Base-by-base conservation (phyloP, 495 filamentous ascomycete species). In the Trypethelium eluteriae region DNA sequence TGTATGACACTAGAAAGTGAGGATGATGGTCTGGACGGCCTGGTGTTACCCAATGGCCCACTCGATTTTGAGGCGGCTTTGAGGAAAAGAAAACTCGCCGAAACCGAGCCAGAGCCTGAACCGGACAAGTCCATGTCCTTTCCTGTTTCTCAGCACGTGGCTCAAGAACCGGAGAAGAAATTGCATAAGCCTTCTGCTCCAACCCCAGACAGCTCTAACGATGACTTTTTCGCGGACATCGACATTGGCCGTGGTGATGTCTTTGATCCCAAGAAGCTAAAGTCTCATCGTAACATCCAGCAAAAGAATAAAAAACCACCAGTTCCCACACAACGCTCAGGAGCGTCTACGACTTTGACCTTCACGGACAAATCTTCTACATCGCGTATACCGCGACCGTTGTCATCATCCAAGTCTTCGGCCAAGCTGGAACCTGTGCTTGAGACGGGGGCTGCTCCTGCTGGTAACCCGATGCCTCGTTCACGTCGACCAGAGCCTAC, bases 1-100 rank as follows among this genome's bases (percentile, higher is more conserved):
- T 94, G 89, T 66, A 81, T 95, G 67, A 96, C 92, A 4, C 83
- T 84, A n/a, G 94, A 96, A 76, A 97, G 93, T 73, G 94, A 97
- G 72, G 93, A 96, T 71, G 94, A 97, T 69, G 85, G 88, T 5
- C 81, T 97, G 53, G 88, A 93, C 67, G 93, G 93, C 35, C 81
- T 98, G 18, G 77, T 95, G 16, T 81, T 98, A 39, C 94, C 94
- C 0, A 83, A 84, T 63, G 93, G 91, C 12, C 92, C 89, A 41
- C 75, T 98, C 16, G 85, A 96, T 74, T 88, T 98, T 69, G 84
- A 83, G 44, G 86, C 88, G 47, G 84, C 88, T 38, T 79, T 98
- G 36, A 85, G 89, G 66, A 88, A 86, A 74, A 83, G 88, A 38
- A 73, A 76, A 65, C 69, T 73, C 63, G 71, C 70, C 32, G 77